phyloP scores from a whole-genome alignment of 768 basidiomycete species.

The Mycena leptocephala region DNA sequence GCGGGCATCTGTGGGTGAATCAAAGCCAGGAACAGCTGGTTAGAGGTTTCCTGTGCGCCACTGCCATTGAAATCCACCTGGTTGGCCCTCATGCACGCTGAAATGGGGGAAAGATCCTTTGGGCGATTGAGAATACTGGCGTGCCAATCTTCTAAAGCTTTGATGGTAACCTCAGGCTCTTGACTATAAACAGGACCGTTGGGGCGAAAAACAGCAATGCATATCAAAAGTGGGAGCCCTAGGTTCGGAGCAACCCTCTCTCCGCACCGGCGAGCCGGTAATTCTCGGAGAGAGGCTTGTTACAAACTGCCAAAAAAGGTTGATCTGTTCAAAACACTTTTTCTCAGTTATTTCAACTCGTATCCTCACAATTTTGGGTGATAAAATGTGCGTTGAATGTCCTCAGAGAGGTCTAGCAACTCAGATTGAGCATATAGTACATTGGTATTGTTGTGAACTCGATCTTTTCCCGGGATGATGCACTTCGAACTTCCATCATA shows the following conservation, averaged over 20 bases:
- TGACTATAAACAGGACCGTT: slow-evolving; percentile 15
- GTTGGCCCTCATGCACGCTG: slow-evolving; percentile 13
- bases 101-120: background rate
- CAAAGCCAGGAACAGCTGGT: slow-evolving; percentile 36
- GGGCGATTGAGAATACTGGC: background rate
- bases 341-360: no score
- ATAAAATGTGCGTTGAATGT: no score
- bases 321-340: no score
- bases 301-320: background rate
- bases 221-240: no score
- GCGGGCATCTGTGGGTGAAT: slow-evolving; percentile 23
- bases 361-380: no score
- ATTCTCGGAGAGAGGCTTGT: no score
- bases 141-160: background rate
- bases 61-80: slow-evolving; percentile 42
- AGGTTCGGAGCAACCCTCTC: background rate
- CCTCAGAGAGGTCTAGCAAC: no score
- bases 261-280: no score
- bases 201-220: background rate
- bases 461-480: background rate
- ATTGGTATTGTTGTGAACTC: no score
- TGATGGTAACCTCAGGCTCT: background rate
- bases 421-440: no score
- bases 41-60: slow-evolving; percentile 39
- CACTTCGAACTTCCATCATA: background rate